Evolutionary conservation across 139 green algal species (phyloP).

Genomic region (Zygnema cylindricum): DNA sequence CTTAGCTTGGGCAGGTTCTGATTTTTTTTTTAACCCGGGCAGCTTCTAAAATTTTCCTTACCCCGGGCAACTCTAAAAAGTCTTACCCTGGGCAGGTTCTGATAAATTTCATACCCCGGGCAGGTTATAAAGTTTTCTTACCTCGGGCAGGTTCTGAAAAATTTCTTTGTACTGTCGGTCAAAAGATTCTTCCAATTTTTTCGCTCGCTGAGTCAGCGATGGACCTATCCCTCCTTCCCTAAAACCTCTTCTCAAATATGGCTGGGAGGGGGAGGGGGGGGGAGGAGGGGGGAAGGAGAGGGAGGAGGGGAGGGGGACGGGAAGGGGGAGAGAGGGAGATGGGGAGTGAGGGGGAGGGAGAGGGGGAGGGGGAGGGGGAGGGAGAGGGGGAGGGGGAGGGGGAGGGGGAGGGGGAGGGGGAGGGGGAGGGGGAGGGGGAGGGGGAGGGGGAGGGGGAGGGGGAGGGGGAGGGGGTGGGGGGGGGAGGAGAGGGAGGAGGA

Average conservation of each 20-base stretch:
- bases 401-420: not conserved
- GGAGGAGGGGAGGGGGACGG: not conserved
- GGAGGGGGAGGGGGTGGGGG: too few relatives aligned
- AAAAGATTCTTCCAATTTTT: slow-evolving; percentile 28
- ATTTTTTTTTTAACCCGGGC: too few relatives aligned
- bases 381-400: not conserved
- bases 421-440: not conserved
- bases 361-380: not conserved
- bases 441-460: not conserved
- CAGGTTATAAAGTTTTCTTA: slow-evolving; percentile 13
- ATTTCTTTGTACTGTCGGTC: slow-evolving; percentile 5
- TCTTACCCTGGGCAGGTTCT: too few relatives aligned
- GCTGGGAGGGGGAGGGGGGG: not conserved
- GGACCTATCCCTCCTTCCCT: too few relatives aligned
- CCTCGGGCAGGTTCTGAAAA: not conserved
- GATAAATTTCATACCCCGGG: too few relatives aligned
- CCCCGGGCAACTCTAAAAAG: too few relatives aligned
- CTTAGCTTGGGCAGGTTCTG: too few relatives aligned
- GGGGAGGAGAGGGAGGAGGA: not conserved
- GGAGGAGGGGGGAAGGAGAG: not conserved
- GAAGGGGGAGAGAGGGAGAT: not conserved
- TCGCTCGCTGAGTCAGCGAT: too few relatives aligned
- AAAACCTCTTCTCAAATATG: too few relatives aligned
- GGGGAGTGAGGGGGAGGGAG: not conserved
- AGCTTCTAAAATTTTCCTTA: too few relatives aligned